phyloP scores from a whole-genome alignment of 148 eudicot species.

The Cornus controversa region DNA sequence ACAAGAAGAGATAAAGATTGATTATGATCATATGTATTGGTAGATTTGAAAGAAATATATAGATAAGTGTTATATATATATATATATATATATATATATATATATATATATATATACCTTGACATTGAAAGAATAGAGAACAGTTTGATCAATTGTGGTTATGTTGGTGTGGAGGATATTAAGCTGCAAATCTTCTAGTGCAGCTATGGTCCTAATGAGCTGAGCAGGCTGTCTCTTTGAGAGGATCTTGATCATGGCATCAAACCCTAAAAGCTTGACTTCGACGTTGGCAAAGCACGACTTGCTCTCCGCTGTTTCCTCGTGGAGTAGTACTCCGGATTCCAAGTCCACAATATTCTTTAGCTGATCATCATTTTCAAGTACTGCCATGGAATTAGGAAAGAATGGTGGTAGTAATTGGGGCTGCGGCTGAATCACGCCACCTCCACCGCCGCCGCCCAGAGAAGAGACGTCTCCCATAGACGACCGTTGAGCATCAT shows the following conservation, averaged over 20 bases:
- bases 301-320: conserved; percentile 84
- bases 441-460: no score
- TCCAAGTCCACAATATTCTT: conserved; percentile 33
- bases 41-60: background rate
- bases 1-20: no score
- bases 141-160: conserved; percentile 95
- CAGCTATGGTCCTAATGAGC: conserved; percentile 74
- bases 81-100: no score
- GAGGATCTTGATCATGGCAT: conserved; percentile 86
- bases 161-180: conserved; percentile 85
- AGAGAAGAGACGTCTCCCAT: conserved; percentile 33
- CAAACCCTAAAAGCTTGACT: conserved; percentile 82
- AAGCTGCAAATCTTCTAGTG: conserved; percentile 80
- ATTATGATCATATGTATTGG: background rate
- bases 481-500: conserved; percentile 47
- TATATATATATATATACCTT: no score
- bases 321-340: conserved; percentile 31
- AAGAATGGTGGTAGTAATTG: conserved; percentile 29
- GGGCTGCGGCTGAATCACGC: conserved; percentile 21
- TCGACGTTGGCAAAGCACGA: conserved; percentile 84
- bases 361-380: conserved; percentile 23
- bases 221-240: conserved; percentile 85
- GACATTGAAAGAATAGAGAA: conserved; percentile 93
- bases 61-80: no score
- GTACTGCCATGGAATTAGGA: conserved; percentile 33